Evolutionary conservation across 176 grass and related monocot genomes (phyloP).

Genomic region (Oryza coarctata): DNA sequence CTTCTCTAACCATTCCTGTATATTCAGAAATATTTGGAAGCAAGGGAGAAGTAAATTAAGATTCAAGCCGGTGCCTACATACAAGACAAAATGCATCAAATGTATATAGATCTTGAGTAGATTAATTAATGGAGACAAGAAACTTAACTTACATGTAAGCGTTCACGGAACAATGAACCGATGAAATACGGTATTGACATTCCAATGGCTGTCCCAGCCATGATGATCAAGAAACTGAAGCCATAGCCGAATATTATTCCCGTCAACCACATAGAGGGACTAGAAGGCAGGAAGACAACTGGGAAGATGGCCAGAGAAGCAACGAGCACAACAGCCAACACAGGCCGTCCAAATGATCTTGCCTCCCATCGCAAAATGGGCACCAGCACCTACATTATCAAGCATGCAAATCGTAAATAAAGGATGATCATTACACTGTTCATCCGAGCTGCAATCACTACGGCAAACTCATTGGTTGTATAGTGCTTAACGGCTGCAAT

Average conservation of each 20-base stretch:
- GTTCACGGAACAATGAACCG: constrained; percentile 65
- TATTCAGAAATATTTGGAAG: constrained; percentile 33
- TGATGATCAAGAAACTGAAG: constrained; percentile 81
- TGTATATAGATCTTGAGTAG: background rate
- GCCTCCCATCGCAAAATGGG: constrained; percentile 96
- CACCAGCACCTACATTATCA: constrained; percentile 62
- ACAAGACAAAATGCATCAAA: background rate
- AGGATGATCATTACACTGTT: background rate
- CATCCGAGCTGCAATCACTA: background rate
- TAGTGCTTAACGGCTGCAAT: background rate
- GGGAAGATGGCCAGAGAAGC: constrained; percentile 83
- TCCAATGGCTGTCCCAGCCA: constrained; percentile 73
- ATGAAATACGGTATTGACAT: constrained; percentile 88
- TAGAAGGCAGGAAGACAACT: constrained; percentile 72
- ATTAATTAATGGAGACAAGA: constrained; percentile 5
- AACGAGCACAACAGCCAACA: constrained; percentile 68
- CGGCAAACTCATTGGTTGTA: background rate
- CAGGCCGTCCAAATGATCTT: constrained; percentile 63
- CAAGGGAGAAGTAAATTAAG: background rate
- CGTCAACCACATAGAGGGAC: constrained; percentile 83
- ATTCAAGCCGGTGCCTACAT: background rate
- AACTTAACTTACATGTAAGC: constrained; percentile 59
- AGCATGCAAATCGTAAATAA: background rate
- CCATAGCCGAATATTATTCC: constrained; percentile 96
- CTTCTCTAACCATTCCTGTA: constrained; percentile 70